Base-by-base conservation (phyloP, 352 stramenopile species). In the Thalassiosira ordinaria region DNA sequence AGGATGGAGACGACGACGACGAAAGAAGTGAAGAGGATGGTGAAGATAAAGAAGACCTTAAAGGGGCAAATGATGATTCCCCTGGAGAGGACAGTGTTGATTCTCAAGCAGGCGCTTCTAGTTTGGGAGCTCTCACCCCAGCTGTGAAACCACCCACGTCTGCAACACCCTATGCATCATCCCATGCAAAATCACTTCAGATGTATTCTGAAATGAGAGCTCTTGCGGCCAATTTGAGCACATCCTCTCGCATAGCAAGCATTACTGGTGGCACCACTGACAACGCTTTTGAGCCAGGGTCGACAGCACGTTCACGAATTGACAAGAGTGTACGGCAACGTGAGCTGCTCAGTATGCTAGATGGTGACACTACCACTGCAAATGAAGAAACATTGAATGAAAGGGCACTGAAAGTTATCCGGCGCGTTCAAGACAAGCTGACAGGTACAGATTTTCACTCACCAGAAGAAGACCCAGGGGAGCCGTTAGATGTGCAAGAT, bases 401-500 rank as follows among this genome's bases (percentile, higher is more conserved):
- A 78, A 96, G 97, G 77, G 97, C 97, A 0, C 91, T 99, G 16
- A 97, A 97, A 8, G 97, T 99, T 49, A 98, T 99, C 80, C 90
- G 93, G 47, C 95, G 98, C n/a, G 97, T 99, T 41, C 96, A 99
- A 78, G 96, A 98, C 66, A 99, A 99, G 85, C 93, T 99, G 26
- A 98, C 95, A 7, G 98, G 98, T 2, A 96, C 96, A 9, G 98
- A 99, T 86, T 99, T 99, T 80, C 85, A 87, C 20, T 81, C 85
- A 49, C 55, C 76, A 1, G 70, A 83, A 8, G 88, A 90, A 35
- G 76, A 80, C 39, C 31, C 64, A 41, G 71, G 64, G 20, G 82
- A 92, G n/a, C 70, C 87, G 14, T 78, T 96, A 37, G 89, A 92
- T 62, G 94, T 97, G 3, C 77, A 91, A 41, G 91, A 97, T 18